Percentiles rank a stretch among this genome's conserved stretches.
phyloP scores from a whole-genome alignment of 176 grass and related monocot genomes.

The Aechmea fasciata region DNA sequence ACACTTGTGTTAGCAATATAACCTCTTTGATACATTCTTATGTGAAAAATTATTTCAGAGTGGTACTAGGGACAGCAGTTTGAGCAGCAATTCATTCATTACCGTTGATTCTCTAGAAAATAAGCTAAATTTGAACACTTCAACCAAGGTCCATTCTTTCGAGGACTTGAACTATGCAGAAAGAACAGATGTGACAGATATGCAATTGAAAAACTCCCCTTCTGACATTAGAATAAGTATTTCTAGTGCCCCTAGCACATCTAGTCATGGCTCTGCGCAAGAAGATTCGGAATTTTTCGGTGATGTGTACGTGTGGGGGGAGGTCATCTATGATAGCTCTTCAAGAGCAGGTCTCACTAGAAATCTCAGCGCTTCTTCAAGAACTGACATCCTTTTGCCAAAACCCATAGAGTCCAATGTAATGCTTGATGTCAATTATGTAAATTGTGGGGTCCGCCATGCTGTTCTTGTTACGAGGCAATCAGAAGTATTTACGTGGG shows the following conservation, averaged over 20 bases:
- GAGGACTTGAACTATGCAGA: constrained; percentile 59
- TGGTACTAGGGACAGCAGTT: constrained; percentile 61
- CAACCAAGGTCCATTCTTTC: constrained; percentile 49
- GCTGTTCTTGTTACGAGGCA: constrained; percentile 80
- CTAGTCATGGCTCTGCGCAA: constrained; percentile 86
- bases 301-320: constrained; percentile 91
- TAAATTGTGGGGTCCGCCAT: constrained; percentile 83
- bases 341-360: constrained; percentile 14
- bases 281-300: constrained; percentile 91
- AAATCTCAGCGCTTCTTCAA: constrained; percentile 25
- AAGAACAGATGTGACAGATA: constrained; percentile 66
- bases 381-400: constrained; percentile 62
- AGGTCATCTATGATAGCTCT: constrained; percentile 58
- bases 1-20: background rate
- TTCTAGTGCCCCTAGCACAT: constrained; percentile 94
- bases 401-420: constrained; percentile 97
- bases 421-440: constrained; percentile 79
- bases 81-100: constrained; percentile 55
- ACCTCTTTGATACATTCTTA: constrained; percentile 3
- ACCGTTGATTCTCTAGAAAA: constrained; percentile 39
- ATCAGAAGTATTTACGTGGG: constrained; percentile 89
- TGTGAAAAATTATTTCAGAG: constrained; percentile 29
- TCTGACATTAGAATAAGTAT: constrained; percentile 81
- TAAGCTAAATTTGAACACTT: constrained; percentile 67
- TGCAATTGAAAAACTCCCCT: constrained; percentile 83